Conservation (phyloP, 176 grass and related monocot species). For the Chrysopogon serrulatus region DNA sequence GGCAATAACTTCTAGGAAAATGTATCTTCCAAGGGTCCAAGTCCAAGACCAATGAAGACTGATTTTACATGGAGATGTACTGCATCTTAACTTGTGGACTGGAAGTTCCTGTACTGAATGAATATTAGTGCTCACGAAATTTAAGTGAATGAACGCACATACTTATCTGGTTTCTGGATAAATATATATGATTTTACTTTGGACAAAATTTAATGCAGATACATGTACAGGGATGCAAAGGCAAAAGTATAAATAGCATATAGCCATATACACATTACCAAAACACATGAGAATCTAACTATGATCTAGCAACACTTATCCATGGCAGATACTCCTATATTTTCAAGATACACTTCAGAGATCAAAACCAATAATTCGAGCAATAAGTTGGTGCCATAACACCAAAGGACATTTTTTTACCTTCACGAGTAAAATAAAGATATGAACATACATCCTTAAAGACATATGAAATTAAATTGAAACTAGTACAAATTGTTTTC, state of each 20-base stretch:
- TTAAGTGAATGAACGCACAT: background rate
- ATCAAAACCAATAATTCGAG: background rate
- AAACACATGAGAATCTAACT: background rate
- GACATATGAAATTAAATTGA: background rate
- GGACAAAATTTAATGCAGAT: background rate
- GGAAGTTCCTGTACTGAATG: background rate
- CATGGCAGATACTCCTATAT: background rate
- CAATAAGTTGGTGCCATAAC: background rate
- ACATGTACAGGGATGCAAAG: background rate
- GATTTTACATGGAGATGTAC: background rate
- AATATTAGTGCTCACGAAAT: background rate
- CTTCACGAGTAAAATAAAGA: background rate
- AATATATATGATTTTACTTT: background rate
- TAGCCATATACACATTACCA: background rate
- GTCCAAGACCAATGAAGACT: background rate
- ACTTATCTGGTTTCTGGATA: background rate
- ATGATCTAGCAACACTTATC: background rate
- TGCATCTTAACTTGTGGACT: background rate
- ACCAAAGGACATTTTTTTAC: background rate
- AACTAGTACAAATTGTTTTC: background rate
- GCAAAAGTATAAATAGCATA: background rate
- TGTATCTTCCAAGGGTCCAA: background rate
- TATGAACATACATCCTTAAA: background rate
- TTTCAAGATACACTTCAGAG: background rate
- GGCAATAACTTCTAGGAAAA: background rate